phyloP scores from a whole-genome alignment of 2,329 filamentous ascomycete genomes.

The Colletotrichum paranaense region DNA sequence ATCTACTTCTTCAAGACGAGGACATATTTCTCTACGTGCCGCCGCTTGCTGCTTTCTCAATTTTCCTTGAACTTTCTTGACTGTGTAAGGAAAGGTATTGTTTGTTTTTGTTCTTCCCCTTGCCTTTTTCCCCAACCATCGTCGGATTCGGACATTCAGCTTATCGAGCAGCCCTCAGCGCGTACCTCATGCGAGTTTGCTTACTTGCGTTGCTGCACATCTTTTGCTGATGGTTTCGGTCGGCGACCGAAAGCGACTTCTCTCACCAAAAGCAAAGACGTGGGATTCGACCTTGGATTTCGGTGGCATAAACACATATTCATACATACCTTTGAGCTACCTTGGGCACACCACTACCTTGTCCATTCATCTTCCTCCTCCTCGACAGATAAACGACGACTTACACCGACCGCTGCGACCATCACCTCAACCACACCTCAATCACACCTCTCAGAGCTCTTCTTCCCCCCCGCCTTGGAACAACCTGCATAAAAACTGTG shows the following conservation, averaged over 20 bases:
- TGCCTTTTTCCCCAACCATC: background rate
- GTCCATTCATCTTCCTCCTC: background rate
- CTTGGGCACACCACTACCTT: background rate
- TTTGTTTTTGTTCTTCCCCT: background rate
- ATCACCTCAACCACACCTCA: background rate
- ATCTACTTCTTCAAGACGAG: background rate
- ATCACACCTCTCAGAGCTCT: background rate
- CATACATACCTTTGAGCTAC: background rate
- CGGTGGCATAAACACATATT: background rate
- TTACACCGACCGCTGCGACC: background rate
- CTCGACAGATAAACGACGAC: background rate
- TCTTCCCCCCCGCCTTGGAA: background rate
- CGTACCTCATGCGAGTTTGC: background rate
- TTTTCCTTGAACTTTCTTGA: background rate
- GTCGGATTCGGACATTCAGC: conserved; percentile 1
- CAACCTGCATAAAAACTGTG: conserved; percentile 30
- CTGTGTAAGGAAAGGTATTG: background rate
- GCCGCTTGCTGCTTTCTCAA: background rate
- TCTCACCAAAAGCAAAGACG: background rate
- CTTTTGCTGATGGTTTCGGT: conserved; percentile 27
- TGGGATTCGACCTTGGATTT: background rate
- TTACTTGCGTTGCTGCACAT: background rate
- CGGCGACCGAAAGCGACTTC: conserved; percentile 29
- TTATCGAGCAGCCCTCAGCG: background rate
- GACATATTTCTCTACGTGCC: conserved; percentile 14